Evolutionary conservation across 805 yeast species (phyloP), one percentile per base, ranked within the genome.

Genomic region (Starmerella apicola): DNA sequence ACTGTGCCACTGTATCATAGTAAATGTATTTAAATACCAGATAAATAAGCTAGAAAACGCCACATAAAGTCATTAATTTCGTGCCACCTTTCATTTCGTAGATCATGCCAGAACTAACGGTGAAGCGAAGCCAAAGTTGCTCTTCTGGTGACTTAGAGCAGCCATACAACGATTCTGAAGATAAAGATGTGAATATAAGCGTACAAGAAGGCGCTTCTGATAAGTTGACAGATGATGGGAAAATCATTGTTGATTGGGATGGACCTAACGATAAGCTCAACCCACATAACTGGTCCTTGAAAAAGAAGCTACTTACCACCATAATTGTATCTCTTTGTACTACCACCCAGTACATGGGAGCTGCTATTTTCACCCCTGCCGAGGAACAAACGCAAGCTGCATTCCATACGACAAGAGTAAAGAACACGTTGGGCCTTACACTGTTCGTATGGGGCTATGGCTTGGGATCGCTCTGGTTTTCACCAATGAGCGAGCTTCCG

Each of bases 391-490:
- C 76, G 26, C 64, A 60, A 57, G 58, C 57, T 26, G 19, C 35
- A 7, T 70, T 73, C 49, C 42, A 55, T n/a, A 60, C 68, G 9
- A 54, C 67, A 5, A 57, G 60, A 25, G 64, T 63, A 2, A 60
- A 62, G 15, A 71, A 76, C 0, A 59, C 68, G 2, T 56, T 76
- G 25, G 76, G 77, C 1, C 56, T 76, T 41, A 58, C 77, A 0
- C 38, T 73, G 34, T 76, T 70, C 47, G 78, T 75, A 4, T 51
- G 72, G 33, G 81, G 79, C 3, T 74, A 74, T 50, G 82, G 77
- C 32, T 31, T 72, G 20, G 78, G 78, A 3, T 77, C 78, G 1
- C 57, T 74, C 58, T 46, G 72, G 7, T 68, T 71, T 32, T 64
- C 76, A 0, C 79, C 81, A 3, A 51, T 75, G 51, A 66, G 76